These are phyloP conservation scores for Cryphonectria radicalis DNA, from an alignment of 2,329 filamentous ascomycete genomes.

Conservation along the genomic window DNA sequence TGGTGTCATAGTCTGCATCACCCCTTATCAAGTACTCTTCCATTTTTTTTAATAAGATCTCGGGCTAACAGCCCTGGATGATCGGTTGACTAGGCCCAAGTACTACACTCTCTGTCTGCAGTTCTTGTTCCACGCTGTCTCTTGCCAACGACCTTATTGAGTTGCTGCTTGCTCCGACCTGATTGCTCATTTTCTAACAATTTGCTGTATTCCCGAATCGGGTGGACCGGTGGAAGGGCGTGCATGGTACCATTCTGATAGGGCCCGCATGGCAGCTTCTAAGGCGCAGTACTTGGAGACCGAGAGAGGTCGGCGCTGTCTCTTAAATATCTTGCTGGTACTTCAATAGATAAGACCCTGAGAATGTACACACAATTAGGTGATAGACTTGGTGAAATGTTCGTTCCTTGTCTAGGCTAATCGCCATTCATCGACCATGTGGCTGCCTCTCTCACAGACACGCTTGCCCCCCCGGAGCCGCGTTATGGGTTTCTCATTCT, in stretches of 20 bases:
- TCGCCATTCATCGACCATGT: not conserved
- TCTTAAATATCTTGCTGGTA: too few species aligned
- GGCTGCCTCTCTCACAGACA: too few species aligned
- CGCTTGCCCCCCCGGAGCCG: too few species aligned
- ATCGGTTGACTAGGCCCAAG: not conserved
- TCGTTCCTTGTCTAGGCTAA: not conserved
- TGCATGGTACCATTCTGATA: not conserved
- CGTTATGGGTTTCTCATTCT: not conserved
- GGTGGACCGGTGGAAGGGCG: not conserved
- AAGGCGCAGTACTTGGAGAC: not conserved
- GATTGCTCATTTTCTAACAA: not conserved
- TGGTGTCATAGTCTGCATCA: not conserved
- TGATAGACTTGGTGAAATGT: not conserved
- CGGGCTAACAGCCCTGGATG: not conserved
- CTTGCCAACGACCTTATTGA: too few species aligned
- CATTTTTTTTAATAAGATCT: not conserved
- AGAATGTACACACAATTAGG: not conserved
- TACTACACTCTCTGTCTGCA: not conserved
- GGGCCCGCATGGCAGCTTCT: not conserved
- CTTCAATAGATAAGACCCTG: not conserved
- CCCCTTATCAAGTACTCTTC: not conserved
- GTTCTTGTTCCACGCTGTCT: not conserved
- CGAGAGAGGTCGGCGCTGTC: too few species aligned
- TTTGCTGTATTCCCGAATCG: not conserved
- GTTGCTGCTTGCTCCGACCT: not conserved